Evolutionary conservation across 495 filamentous ascomycete genomes (phyloP).

Genomic region (Baudoinia panamericana): DNA sequence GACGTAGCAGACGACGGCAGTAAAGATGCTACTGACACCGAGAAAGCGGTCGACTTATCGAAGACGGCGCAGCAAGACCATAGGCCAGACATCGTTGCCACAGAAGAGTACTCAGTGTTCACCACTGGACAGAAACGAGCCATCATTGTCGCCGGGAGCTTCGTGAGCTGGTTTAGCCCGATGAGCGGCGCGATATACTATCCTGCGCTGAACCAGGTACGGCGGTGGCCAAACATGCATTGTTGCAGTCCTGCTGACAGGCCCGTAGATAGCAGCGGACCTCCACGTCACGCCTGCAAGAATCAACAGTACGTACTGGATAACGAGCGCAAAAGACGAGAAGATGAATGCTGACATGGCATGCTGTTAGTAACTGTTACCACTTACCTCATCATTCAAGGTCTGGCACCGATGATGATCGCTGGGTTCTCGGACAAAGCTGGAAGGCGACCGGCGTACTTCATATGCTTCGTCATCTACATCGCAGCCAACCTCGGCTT

Average conservation of each 20-base stretch:
- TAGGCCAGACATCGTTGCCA: not conserved
- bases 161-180: slow-evolving; percentile 5
- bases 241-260: not conserved
- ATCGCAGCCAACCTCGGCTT: slow-evolving; percentile 38
- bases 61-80: too few relatives aligned
- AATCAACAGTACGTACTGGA: too few relatives aligned
- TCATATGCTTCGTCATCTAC: slow-evolving; percentile 35
- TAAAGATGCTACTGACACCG: not conserved
- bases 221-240: not conserved
- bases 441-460: slow-evolving; percentile 36
- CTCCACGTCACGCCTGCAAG: slow-evolving; percentile 15
- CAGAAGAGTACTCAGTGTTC: slow-evolving; percentile 16
- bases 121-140: slow-evolving; percentile 13
- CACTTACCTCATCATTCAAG: slow-evolving; percentile 27
- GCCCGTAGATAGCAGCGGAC: slow-evolving; percentile 9
- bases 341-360: too few relatives aligned
- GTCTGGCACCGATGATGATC: slow-evolving; percentile 36
- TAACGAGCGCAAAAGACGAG: slow-evolving; percentile 12
- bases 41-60: too few relatives aligned
- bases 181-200: slow-evolving; percentile 19
- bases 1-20: not conserved
- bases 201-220: slow-evolving; percentile 13
- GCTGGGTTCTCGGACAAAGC: slow-evolving; percentile 36
- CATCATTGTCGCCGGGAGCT: slow-evolving; percentile 12
- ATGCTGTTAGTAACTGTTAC: too few relatives aligned